These are phyloP conservation scores for Microdochium paspali DNA, from an alignment of 2,329 filamentous ascomycete genomes.

Conservation along the genomic window DNA sequence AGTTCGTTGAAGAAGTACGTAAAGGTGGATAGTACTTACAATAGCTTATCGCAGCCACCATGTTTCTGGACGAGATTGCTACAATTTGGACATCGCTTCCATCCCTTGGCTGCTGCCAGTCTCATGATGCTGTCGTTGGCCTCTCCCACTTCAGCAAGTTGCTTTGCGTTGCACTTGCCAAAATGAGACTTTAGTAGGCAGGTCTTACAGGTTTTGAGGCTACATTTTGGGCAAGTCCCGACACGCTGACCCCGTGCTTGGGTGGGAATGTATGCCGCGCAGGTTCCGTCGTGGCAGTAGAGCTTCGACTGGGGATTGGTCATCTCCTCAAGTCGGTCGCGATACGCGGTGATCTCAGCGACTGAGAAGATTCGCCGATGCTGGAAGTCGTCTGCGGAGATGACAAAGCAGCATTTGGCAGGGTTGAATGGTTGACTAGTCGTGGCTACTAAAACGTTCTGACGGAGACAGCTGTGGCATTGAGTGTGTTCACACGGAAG, in stretches of 20 bases:
- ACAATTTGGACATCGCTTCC: constrained; percentile 13
- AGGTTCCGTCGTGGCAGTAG: constrained; percentile 9
- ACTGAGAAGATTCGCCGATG: background rate
- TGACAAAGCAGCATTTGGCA: constrained; percentile 8
- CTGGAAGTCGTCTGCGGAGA: constrained; percentile 2
- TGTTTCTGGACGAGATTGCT: constrained; percentile 7
- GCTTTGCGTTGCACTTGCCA: constrained; percentile 6
- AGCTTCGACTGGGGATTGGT: constrained; percentile 3
- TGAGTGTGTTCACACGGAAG: background rate
- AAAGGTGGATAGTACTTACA: constrained; percentile 3
- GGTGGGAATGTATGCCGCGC: constrained; percentile 6
- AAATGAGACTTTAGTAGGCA: constrained; percentile 11
- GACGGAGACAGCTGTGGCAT: background rate
- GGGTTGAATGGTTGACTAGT: constrained; percentile 5
- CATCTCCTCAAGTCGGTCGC: constrained; percentile 6
- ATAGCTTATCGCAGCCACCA: constrained; percentile 9
- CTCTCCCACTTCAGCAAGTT: background rate
- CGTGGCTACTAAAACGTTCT: background rate
- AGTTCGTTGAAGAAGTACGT: background rate
- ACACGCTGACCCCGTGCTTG: constrained; percentile 2
- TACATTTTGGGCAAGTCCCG: constrained; percentile 6
- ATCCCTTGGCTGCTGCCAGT: constrained; percentile 7
- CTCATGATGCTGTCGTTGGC: constrained; percentile 1
- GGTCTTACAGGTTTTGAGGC: constrained; percentile 7
- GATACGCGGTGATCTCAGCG: constrained; percentile 5